phyloP scores from a whole-genome alignment of 495 filamentous ascomycete genomes.

The Haplographium delicatum region DNA sequence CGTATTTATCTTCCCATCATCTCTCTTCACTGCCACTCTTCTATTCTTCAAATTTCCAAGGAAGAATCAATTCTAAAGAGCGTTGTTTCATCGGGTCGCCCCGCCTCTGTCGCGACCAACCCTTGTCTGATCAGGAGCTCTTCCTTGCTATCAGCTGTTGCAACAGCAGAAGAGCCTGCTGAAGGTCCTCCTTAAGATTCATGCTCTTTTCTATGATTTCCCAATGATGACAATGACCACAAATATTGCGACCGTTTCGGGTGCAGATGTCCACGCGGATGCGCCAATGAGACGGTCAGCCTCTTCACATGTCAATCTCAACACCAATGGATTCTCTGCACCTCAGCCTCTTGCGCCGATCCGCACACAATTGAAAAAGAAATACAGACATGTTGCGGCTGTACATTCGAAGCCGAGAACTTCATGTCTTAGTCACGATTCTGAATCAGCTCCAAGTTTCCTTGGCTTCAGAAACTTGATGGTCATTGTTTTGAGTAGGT shows the following conservation, averaged over 20 bases:
- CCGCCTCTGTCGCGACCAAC: no score
- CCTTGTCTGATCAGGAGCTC: background rate
- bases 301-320: conserved; percentile 23
- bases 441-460: conserved; percentile 70
- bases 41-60: background rate
- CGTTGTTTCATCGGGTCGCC: no score
- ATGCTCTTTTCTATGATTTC: background rate
- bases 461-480: conserved; percentile 93
- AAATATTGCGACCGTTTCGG: conserved; percentile 18
- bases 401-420: conserved; percentile 66
- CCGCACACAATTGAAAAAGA: conserved; percentile 27
- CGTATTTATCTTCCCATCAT: no score
- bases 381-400: conserved; percentile 85
- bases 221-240: conserved; percentile 12
- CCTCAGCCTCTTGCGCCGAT: conserved; percentile 22
- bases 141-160: background rate
- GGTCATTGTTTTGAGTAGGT: conserved; percentile 82
- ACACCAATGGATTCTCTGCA: conserved; percentile 9
- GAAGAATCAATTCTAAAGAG: no score
- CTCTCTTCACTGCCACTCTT: background rate
- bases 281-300: conserved; percentile 17
- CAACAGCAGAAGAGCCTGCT: background rate
- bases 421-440: conserved; percentile 82
- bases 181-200: background rate
- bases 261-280: conserved; percentile 3